Evolutionary conservation across 208 protist genomes (phyloP).

Genomic region (Leishmania mexicana): DNA sequence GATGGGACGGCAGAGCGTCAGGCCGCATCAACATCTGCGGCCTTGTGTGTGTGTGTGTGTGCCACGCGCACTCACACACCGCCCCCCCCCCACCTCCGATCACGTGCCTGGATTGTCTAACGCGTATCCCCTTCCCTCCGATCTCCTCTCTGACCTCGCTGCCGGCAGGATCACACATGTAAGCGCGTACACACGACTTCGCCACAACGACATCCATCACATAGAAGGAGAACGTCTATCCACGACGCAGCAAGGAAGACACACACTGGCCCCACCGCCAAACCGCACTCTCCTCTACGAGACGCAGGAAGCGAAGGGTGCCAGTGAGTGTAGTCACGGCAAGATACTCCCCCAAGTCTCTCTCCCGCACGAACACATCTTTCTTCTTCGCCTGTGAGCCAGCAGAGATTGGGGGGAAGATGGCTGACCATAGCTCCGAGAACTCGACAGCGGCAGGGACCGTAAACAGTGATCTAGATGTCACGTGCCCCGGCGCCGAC

Average conservation of each 20-base stretch:
- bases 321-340: neutral
- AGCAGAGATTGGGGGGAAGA: neutral
- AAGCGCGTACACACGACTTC: neutral
- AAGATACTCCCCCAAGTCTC: neutral
- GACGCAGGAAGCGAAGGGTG: neutral
- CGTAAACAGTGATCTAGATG: neutral
- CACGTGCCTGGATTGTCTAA: neutral
- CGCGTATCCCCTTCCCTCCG: neutral
- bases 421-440: conserved; percentile 1
- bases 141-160: neutral
- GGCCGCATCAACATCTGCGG: neutral
- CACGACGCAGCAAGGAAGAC: neutral
- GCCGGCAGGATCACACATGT: neutral
- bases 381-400: neutral
- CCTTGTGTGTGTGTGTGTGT: neutral
- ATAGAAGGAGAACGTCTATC: neutral
- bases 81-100: no score
- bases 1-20: neutral
- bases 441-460: neutral
- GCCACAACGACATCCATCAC: neutral
- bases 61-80: neutral
- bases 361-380: neutral
- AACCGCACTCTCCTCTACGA: neutral
- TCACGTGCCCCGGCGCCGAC: neutral
- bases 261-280: neutral